Base-by-base conservation (phyloP, 768 basidiomycete genomes). In the Neoboletus brunneissimus region DNA sequence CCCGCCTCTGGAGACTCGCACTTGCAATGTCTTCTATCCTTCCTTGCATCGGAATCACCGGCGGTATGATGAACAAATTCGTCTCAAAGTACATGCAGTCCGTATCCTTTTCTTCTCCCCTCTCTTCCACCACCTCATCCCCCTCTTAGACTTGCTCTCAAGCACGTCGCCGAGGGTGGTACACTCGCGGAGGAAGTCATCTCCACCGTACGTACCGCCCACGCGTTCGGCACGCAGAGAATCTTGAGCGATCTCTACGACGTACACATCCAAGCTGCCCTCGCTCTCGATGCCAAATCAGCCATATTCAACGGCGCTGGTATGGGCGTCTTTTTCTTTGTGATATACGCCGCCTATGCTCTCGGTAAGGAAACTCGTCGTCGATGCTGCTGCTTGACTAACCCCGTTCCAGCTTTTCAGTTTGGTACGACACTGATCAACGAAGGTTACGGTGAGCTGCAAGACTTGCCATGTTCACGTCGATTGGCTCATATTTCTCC, bases 151-250 rank as follows among this genome's bases (percentile, higher is more conserved):
- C 54, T 81, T 13, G 84, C 91, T 29, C 80, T 95, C 51, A 82
- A 88, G 53, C 77, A 87, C 52, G 80, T 94, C 23, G 92, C 92
- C 3, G 82, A 85, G 12, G 86, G 86, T 20, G 94, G 94, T 34
- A 86, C 82, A 11, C 67, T 97, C 15, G 94, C 94, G 0, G 95
- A 98, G 72, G 95, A 97, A 71, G 93, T 93, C 61, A 90, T 98
- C 56, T 88, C 91, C 0, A 89, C 89, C 43, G 76, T 98, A 56
- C 86, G 94, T 20, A 95, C 92, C 1, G 85, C 91, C 3, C 91
- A 96, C 57, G 94, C 95, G 0, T 98, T 98, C 63, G 92, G 92
- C 41, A 88, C 86, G 0, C 90, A 94, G 72, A 74, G 67, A 6
- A 79, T 78, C 34, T 77, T 98, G 44, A 64, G 83, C 2, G 60